Conservation (phyloP, 2,329 filamentous ascomycete species). For the Fusarium sp. region DNA sequence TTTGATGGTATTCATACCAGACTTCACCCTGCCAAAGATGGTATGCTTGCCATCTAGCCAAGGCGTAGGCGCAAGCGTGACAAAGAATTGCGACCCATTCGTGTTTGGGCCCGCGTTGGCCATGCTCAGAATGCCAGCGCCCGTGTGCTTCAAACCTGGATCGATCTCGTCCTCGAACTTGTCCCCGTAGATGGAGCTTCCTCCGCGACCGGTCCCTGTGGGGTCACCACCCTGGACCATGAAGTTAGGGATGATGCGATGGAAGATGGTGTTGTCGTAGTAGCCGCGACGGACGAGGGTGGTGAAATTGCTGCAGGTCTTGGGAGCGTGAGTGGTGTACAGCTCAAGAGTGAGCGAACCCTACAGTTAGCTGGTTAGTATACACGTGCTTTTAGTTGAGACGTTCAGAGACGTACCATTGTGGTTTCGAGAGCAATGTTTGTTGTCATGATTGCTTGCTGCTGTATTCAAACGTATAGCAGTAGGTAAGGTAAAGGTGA, state of each 20-base stretch:
- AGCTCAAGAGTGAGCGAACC: conserved; percentile 89
- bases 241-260: conserved; percentile 95
- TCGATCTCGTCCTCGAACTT: conserved; percentile 95
- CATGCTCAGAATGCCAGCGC: conserved; percentile 95
- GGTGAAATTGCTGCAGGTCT: conserved; percentile 88
- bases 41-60: conserved; percentile 98
- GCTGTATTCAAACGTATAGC: background rate
- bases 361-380: conserved; percentile 57
- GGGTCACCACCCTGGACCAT: conserved; percentile 97
- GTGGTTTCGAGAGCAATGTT: conserved; percentile 86
- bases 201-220: conserved; percentile 91
- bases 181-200: conserved; percentile 88
- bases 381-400: background rate
- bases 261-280: conserved; percentile 88
- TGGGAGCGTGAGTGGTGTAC: conserved; percentile 88
- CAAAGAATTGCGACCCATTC: conserved; percentile 96
- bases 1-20: conserved; percentile 84
- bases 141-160: conserved; percentile 84
- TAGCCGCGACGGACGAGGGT: conserved; percentile 85
- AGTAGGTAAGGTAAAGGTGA: background rate
- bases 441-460: conserved; percentile 71
- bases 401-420: conserved; percentile 68
- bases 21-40: conserved; percentile 92
- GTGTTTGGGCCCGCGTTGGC: conserved; percentile 94
- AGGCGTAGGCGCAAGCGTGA: conserved; percentile 92